Evolutionary conservation across 75 land plant genomes (phyloP).

Genomic region (Larix kaempferi): DNA sequence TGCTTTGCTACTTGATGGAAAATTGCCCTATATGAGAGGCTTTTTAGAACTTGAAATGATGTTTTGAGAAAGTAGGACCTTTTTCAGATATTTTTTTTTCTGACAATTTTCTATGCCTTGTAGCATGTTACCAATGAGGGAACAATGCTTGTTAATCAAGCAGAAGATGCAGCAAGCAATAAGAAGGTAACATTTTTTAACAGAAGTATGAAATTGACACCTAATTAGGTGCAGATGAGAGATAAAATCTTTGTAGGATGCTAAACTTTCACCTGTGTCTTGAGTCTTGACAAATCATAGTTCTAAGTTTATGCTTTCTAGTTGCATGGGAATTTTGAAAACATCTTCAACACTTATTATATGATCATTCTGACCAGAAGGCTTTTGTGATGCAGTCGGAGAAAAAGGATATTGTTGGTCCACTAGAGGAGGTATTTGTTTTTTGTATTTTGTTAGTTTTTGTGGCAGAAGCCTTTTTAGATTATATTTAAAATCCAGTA

Average conservation of each 20-base stretch:
- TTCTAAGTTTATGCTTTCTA: background rate
- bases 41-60: background rate
- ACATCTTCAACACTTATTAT: background rate
- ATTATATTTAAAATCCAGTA: background rate
- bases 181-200: slow-evolving; percentile 41
- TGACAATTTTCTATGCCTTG: slow-evolving; percentile 11
- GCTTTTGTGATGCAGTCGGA: slow-evolving; percentile 41
- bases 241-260: background rate
- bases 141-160: slow-evolving; percentile 71
- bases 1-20: background rate
- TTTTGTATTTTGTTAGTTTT: background rate
- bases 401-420: slow-evolving; percentile 52
- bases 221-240: background rate
- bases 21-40: background rate
- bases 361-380: background rate
- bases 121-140: slow-evolving; percentile 91
- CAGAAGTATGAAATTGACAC: background rate
- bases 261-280: too few species aligned
- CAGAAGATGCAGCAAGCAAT: slow-evolving; percentile 89
- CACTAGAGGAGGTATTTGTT: slow-evolving; percentile 63
- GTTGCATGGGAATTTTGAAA: background rate
- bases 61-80: background rate
- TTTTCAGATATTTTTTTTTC: background rate
- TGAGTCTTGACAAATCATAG: background rate
- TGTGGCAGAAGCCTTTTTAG: background rate